Base-by-base conservation (phyloP, 352 stramenopile genomes). In the Pythium angustatum region DNA sequence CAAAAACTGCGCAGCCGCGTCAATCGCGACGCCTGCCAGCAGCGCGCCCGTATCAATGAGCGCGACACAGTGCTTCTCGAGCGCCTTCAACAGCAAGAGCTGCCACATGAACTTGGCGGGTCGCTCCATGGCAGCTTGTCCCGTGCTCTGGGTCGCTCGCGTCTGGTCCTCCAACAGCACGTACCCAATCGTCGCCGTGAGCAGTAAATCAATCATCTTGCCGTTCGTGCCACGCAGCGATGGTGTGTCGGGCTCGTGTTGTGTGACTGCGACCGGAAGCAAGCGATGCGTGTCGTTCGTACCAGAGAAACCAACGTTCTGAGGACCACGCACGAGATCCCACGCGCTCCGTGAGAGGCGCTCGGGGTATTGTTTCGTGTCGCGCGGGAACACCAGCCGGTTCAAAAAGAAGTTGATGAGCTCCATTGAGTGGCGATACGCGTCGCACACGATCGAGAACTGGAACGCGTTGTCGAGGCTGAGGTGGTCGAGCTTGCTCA, bases 251-350 rank as follows among this genome's bases (percentile, higher is more conserved):
- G 87, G 82, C 49, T 92, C 83, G 10, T 54, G 68, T 58, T 96
- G 88, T 0, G 47, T 55, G 24, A 96, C 81, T 21, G 88, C 80
- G 0, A 87, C 26, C 4, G 88, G 90, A 5, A 97, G 69, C 53
- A 97, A 52, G 0, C 72, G 72, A 15, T 96, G 85, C 31, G 91
- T 96, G 62, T 97, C 90, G 59, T 97, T 97, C 14, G 90, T 98
- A 0, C 89, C 91, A 0, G 87, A 97, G 58, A 97, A 97, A 1
- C 90, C 90, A 21, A 96, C 75, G 22, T 80, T 81, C 0, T 63
- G 71, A 1, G 71, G 53, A 2, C 87, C 88, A 17, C 81, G 63
- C 19, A 82, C 87, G 34, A 97, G 58, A 68, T 97, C 80, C 88
- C 90, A 98, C 14, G 90, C 73, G 12, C 75, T 96, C 54, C 84